Base-by-base conservation (phyloP, 208 protist genomes). In the Acanthamoeba healyi region DNA sequence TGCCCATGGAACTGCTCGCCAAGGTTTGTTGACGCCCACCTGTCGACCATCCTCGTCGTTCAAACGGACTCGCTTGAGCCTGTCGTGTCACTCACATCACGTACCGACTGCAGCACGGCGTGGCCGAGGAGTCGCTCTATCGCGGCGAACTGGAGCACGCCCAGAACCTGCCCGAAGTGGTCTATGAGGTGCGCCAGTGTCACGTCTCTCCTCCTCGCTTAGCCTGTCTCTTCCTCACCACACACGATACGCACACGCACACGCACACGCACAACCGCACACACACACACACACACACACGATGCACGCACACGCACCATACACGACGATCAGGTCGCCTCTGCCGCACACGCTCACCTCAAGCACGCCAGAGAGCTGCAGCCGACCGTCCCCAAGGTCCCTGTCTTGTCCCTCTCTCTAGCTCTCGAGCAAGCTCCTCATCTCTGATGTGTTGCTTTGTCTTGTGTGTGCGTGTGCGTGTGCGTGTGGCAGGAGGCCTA, bases 1-100 rank as follows among this genome's bases (percentile, higher is more conserved):
- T 94, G n/a, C 92, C 92, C 3, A 58, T 89, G 38, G 77, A 94
- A 14, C 92, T 94, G 10, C 36, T 86, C 1, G 92, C 79, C 77
- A 94, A 94, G 77, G 92, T 94, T n/a, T n/a, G n/a, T n/a, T n/a
- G n/a, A 44, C 4, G 24, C 72, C 19, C 14, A 61, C 54, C 54
- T 61, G 22, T 22, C 54, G 0, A 22, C 54, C 14, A n/a, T 2
- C 19, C n/a, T n/a, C n/a, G n/a, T n/a, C n/a, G n/a, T n/a, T n/a
- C n/a, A n/a, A n/a, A 22, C 2, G 51, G 17, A 58, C 17, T 61
- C 0, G 26, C 14, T 0, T 58, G 26, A 22, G 15, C 6, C 12
- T 40, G 42, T 7, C 6, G 1, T 24, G 42, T 42, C 10, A 22
- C 22, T 63, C 49, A 54, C 14, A 38, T 10, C 12, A 9, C 15